A percentile compares a stretch with the other conserved stretches of the same genome.
Evolutionary conservation across 2,329 filamentous ascomycete species (phyloP).

Genomic region (Sclerotinia trifoliorum): DNA sequence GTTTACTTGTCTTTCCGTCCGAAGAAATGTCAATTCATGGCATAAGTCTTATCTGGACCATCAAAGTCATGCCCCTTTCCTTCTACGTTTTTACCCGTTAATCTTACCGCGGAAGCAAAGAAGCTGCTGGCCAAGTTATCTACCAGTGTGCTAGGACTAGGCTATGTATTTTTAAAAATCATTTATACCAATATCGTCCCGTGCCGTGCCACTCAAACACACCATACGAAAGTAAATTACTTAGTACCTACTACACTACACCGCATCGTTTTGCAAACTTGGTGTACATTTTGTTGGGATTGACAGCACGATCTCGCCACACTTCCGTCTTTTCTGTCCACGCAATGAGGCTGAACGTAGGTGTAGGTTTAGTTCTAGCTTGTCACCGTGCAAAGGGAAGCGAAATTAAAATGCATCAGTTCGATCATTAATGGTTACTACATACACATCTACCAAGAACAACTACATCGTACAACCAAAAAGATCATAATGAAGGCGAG

Average conservation of each 20-base stretch:
- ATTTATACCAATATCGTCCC: not conserved
- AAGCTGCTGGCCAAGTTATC: not conserved
- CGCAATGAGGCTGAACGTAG: constrained; percentile 1
- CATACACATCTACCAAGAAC: not conserved
- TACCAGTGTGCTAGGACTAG: not conserved
- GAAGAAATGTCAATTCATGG: not conserved
- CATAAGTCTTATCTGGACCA: not conserved
- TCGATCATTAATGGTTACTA: not conserved
- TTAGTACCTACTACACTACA: not conserved
- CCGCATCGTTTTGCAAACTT: not conserved
- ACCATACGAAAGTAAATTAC: not conserved
- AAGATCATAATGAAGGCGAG: too few species aligned
- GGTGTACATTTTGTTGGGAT: not conserved
- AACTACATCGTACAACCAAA: not conserved
- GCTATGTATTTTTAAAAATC: not conserved
- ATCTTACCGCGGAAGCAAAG: not conserved
- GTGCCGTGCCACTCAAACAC: constrained; percentile 2
- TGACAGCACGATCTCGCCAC: not conserved
- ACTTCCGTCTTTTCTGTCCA: not conserved
- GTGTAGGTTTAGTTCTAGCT: not conserved
- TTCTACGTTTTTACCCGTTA: not conserved
- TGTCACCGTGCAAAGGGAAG: not conserved
- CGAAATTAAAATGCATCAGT: not conserved
- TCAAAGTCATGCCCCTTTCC: not conserved
- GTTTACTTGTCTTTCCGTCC: not conserved